Conservation (phyloP, 352 stramenopile genomes). For the Pythium brachiatum region DNA sequence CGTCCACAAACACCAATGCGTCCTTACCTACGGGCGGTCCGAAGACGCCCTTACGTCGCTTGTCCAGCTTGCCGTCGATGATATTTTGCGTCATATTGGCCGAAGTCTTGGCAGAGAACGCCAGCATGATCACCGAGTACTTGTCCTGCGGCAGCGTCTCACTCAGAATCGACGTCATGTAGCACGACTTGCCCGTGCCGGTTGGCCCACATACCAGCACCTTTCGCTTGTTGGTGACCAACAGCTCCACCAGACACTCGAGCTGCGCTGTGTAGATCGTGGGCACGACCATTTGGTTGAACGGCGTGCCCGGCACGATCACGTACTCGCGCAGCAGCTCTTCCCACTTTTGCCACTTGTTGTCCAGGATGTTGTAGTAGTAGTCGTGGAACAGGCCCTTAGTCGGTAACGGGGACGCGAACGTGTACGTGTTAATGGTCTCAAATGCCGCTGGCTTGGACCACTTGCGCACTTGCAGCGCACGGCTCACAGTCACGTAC, state of each 20-base stretch:
- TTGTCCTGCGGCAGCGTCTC: constrained; percentile 74
- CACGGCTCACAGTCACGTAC: constrained; percentile 71
- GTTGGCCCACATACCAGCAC: constrained; percentile 91
- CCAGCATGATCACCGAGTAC: constrained; percentile 87
- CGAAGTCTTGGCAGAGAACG: constrained; percentile 92
- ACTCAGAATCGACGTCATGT: constrained; percentile 86
- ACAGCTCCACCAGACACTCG: constrained; percentile 83
- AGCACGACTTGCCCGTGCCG: constrained; percentile 92
- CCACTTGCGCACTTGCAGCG: constrained; percentile 83
- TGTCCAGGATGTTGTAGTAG: constrained; percentile 78
- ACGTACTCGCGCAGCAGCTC: constrained; percentile 85
- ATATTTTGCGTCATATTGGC: constrained; percentile 95
- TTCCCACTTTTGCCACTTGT: constrained; percentile 91
- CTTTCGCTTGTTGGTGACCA: constrained; percentile 80
- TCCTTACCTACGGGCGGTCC: constrained; percentile 86
- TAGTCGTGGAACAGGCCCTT: constrained; percentile 87
- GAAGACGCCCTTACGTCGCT: constrained; percentile 90
- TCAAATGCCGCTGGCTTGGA: constrained; percentile 60
- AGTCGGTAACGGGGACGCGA: constrained; percentile 50
- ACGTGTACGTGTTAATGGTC: constrained; percentile 30
- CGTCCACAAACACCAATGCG: constrained; percentile 91
- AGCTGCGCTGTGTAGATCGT: constrained; percentile 92
- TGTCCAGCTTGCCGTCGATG: constrained; percentile 94
- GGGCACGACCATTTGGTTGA: constrained; percentile 93
- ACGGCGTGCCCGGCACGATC: constrained; percentile 83